phyloP scores from a whole-genome alignment of 805 yeast genomes.

The Ogataea chonburiensis region DNA sequence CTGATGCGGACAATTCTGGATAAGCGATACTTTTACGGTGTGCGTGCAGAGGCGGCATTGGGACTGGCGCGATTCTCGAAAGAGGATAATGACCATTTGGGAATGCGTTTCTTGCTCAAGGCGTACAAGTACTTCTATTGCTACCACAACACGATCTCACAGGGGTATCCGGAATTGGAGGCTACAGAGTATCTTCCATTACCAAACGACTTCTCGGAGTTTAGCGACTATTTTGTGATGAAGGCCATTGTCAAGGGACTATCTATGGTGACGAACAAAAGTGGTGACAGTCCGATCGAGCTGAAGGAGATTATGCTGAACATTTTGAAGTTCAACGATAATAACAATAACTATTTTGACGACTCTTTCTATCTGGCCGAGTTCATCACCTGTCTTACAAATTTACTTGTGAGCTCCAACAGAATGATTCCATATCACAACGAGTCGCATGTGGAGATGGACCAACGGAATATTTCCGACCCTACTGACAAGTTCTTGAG shows the following conservation, averaged over 20 bases:
- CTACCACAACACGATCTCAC: slow-evolving; percentile 46
- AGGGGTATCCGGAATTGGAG: slow-evolving; percentile 28
- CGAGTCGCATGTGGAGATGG: slow-evolving; percentile 19
- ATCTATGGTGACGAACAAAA: slow-evolving; percentile 56
- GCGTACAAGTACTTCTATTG: slow-evolving; percentile 73
- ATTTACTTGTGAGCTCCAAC: slow-evolving; percentile 27
- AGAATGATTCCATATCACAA: slow-evolving; percentile 26
- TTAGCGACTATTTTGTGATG: slow-evolving; percentile 66
- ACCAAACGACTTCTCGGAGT: slow-evolving; percentile 77
- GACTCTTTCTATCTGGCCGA: slow-evolving; percentile 67
- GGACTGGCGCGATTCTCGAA: slow-evolving; percentile 72
- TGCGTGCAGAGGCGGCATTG: slow-evolving; percentile 80
- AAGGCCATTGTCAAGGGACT: slow-evolving; percentile 65
- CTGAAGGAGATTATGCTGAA: slow-evolving; percentile 65
- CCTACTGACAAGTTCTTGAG: slow-evolving; percentile 39
- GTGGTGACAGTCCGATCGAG: slow-evolving; percentile 55
- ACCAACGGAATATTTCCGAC: slow-evolving; percentile 16
- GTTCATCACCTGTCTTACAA: slow-evolving; percentile 54
- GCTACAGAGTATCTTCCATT: slow-evolving; percentile 57
- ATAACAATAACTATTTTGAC: slow-evolving; percentile 70
- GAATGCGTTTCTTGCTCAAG: slow-evolving; percentile 66
- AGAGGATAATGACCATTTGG: slow-evolving; percentile 61
- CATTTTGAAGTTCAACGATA: slow-evolving; percentile 79
- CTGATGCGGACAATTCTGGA: slow-evolving; percentile 82
- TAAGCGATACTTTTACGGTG: slow-evolving; percentile 80